phyloP scores from a whole-genome alignment of 768 basidiomycete genomes.

The Auriculariales sp. region DNA sequence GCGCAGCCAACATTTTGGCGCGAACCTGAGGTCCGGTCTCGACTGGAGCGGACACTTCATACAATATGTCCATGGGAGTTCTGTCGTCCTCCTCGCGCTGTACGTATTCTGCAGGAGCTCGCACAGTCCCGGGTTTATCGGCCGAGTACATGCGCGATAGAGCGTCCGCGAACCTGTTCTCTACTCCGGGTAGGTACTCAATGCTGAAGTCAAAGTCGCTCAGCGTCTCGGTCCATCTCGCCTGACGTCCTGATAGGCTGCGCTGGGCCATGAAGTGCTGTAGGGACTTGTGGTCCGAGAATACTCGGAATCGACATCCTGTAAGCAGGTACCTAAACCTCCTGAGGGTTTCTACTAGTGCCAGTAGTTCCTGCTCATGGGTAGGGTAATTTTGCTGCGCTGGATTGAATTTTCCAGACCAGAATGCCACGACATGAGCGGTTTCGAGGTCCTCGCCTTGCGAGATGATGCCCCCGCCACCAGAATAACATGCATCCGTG shows the following conservation, averaged over 20 bases:
- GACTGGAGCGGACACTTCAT: neutral
- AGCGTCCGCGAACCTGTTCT: constrained; percentile 3
- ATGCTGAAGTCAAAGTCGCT: constrained; percentile 5
- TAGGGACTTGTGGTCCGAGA: constrained; percentile 4
- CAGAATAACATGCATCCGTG: constrained; percentile 18
- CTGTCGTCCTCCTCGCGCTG: neutral
- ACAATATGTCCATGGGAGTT: neutral
- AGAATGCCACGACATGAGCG: constrained; percentile 17
- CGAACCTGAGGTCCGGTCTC: neutral
- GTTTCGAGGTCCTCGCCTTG: constrained; percentile 17
- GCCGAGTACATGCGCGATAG: constrained; percentile 3
- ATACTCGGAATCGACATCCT: neutral
- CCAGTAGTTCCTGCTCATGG: constrained; percentile 25
- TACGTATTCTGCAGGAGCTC: constrained; percentile 1
- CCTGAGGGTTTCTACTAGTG: constrained; percentile 17
- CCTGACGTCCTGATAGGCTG: neutral
- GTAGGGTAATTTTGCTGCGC: constrained; percentile 28
- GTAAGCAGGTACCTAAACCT: neutral
- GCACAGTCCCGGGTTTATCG: neutral
- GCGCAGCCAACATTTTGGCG: neutral
- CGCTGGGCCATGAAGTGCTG: constrained; percentile 1
- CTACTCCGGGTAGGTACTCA: constrained; percentile 1
- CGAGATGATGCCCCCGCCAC: constrained; percentile 16
- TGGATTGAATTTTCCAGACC: constrained; percentile 20
- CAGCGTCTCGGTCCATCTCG: constrained; percentile 2